Evolutionary conservation across 2,329 filamentous ascomycete species (phyloP), one percentile per base, ranked within the genome.

Genomic region (Alternaria sp.): DNA sequence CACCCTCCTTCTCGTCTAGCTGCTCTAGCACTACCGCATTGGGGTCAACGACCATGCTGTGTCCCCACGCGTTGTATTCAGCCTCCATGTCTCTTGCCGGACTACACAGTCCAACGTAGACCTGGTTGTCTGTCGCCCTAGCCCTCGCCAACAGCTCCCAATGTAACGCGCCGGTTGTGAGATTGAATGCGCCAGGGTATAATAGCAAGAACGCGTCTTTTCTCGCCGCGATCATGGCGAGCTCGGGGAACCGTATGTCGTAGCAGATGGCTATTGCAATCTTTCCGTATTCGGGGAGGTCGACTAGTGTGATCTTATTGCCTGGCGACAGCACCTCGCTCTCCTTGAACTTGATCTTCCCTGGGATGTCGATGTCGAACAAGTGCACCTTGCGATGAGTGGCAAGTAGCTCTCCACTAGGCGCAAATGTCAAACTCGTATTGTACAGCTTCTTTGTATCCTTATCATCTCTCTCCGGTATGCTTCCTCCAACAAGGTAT

Each of bases 311-410:
- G 64, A 97, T 82, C 76, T 92, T 90, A 82, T 95, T 91, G 0
- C 96, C 96, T 0, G 95, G 90, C 21, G 88, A 91, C 33, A 99
- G 86, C 43, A 97, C 93, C 66, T 97, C 94, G 57, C 90, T 94
- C 82, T 99, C 96, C 67, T 88, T 88, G 83, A 99, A 99, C 12
- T 84, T 90, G 79, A 99, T 97, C 83, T 94, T 94, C 66, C 94
- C 95, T 1, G 96, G 96, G 68, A 99, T 98, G 79, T 97, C 91
- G 73, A 99, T 99, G 82, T 98, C 96, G 81, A 99, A 99, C 46
- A 99, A 87, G 81, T 99, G 96, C 46, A 96, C 90, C 83, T 99
- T 99, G 72, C 96, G 89, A 80, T 98, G 94, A 3, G 90, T 92
- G 6, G 89, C 93, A n/a, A 99, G 85, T 53, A 97, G 85, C n/a